Conservation (phyloP, 2,329 filamentous ascomycete genomes). For the Pezicula rhizophila region DNA sequence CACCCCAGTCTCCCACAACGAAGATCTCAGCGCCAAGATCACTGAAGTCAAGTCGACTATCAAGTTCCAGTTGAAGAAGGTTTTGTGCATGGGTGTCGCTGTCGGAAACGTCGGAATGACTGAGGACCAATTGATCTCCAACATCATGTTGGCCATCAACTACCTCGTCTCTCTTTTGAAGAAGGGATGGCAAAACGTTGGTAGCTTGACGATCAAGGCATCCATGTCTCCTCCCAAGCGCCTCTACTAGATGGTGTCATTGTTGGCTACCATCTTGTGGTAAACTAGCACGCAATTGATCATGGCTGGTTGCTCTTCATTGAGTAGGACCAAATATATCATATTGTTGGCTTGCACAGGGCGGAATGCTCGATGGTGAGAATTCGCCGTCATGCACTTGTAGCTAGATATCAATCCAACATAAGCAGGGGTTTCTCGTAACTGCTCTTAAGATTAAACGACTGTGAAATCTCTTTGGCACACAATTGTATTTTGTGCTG, state of each 20-base stretch:
- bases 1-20: slow-evolving; percentile 92
- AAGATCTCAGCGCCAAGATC: slow-evolving; percentile 92
- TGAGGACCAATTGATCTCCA: slow-evolving; percentile 89
- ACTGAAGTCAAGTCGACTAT: slow-evolving; percentile 99
- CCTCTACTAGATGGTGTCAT: slow-evolving; percentile 68
- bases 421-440: slow-evolving; percentile 1
- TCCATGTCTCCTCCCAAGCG: slow-evolving; percentile 98
- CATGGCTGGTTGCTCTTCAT: slow-evolving; percentile 8
- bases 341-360: slow-evolving; percentile 15
- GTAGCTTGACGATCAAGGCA: slow-evolving; percentile 99
- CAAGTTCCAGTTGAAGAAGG: slow-evolving; percentile 99
- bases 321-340: slow-evolving; percentile 1
- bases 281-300: too few species aligned
- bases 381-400: slow-evolving; percentile 12
- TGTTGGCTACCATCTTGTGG: background rate
- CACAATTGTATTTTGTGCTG: too few species aligned
- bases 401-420: slow-evolving; percentile 21
- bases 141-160: slow-evolving; percentile 99
- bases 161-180: slow-evolving; percentile 98
- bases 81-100: slow-evolving; percentile 98
- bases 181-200: slow-evolving; percentile 99
- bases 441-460: background rate
- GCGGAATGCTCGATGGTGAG: slow-evolving; percentile 19
- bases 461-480: background rate
- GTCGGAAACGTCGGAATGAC: slow-evolving; percentile 98